phyloP scores from a whole-genome alignment of 805 yeast species.

The Candida easanensis region DNA sequence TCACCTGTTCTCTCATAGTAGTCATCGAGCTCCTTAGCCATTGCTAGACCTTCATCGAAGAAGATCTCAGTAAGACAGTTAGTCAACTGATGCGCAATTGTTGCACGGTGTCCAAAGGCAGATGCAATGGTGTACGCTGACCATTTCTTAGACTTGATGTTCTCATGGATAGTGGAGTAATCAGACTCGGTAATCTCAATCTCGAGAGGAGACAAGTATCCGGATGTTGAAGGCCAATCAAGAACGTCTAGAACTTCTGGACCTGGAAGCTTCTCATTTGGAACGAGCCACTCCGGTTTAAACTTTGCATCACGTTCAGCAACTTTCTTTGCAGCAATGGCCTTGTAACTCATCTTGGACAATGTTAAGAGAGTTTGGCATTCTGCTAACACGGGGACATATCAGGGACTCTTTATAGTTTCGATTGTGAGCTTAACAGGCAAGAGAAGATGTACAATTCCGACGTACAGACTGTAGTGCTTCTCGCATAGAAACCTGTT shows the following conservation, averaged over 20 bases:
- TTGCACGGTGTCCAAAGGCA: constrained; percentile 59
- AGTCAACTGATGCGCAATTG: constrained; percentile 53
- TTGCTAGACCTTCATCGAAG: constrained; percentile 52
- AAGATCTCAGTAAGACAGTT: constrained; percentile 38
- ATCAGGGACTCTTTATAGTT: too few species aligned
- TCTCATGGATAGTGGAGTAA: constrained; percentile 19
- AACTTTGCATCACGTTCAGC: constrained; percentile 41
- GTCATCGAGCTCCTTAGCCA: constrained; percentile 53
- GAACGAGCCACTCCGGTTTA: constrained; percentile 21
- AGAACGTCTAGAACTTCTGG: constrained; percentile 37
- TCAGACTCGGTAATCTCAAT: constrained; percentile 30
- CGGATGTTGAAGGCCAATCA: constrained; percentile 34
- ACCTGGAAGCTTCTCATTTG: constrained; percentile 16
- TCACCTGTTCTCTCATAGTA: constrained; percentile 45
- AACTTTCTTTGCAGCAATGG: constrained; percentile 40
- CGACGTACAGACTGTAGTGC: too few species aligned
- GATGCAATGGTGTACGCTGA: constrained; percentile 43
- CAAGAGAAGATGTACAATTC: too few species aligned
- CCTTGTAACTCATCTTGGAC: constrained; percentile 28
- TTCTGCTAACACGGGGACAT: too few species aligned
- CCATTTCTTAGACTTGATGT: constrained; percentile 35
- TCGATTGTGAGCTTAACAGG: too few species aligned
- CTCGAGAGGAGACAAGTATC: constrained; percentile 34
- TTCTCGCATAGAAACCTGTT: too few species aligned
- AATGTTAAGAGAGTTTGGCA: too few species aligned